Conservation (phyloP, 2,329 filamentous ascomycete species). For the Verticillium tricorpus region DNA sequence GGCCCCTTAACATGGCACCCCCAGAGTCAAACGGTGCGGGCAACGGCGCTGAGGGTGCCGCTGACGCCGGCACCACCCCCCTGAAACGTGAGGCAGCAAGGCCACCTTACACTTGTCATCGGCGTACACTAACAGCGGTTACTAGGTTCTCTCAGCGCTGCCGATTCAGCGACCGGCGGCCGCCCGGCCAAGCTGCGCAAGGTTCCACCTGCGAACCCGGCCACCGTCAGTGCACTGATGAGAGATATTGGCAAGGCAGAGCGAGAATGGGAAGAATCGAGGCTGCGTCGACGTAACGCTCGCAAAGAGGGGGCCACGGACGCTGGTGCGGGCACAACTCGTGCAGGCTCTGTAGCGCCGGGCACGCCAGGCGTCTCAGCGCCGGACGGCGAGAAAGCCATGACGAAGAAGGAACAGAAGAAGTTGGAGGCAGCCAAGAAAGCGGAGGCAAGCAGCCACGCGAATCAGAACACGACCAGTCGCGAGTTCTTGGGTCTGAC, state of each 20-base stretch:
- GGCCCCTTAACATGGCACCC: conserved; percentile 34
- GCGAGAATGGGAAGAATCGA: conserved; percentile 67
- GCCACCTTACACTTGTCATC: not conserved
- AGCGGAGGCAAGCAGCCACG: conserved; percentile 73
- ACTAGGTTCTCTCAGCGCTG: conserved; percentile 27
- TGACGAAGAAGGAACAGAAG: conserved; percentile 82
- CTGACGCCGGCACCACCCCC: conserved; percentile 49
- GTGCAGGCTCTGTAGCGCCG: conserved; percentile 53
- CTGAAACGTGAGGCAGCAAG: conserved; percentile 52
- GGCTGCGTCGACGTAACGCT: conserved; percentile 62
- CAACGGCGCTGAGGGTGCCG: conserved; percentile 37
- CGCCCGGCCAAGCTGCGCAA: conserved; percentile 42
- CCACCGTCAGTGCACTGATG: conserved; percentile 45
- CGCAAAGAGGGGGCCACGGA: conserved; percentile 54
- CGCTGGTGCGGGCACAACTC: conserved; percentile 40
- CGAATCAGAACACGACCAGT: conserved; percentile 79
- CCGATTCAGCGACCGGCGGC: conserved; percentile 29
- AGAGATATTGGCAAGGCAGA: conserved; percentile 62
- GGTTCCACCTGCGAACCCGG: conserved; percentile 37
- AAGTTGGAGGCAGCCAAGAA: conserved; percentile 73
- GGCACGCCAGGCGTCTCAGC: conserved; percentile 59
- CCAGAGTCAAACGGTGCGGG: conserved; percentile 14
- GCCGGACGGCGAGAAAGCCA: conserved; percentile 61
- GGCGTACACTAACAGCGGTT: conserved; percentile 4
- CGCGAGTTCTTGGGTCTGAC: conserved; percentile 66